phyloP scores from a whole-genome alignment of 805 yeast species.

The Teunomyces kruisii region DNA sequence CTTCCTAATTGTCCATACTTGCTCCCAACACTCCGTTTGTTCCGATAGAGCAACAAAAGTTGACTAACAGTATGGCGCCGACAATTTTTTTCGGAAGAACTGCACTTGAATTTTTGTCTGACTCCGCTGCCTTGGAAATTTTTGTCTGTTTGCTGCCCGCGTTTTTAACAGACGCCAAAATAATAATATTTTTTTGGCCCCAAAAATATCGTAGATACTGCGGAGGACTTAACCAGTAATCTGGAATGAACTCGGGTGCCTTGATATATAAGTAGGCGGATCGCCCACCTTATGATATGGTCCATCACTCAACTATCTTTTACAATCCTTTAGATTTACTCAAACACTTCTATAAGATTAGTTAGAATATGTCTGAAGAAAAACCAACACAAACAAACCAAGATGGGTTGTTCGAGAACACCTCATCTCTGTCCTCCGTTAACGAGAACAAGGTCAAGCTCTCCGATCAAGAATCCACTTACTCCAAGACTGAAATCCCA shows the following conservation, averaged over 20 bases:
- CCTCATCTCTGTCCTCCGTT: slow-evolving; percentile 12
- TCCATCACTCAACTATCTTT: neutral
- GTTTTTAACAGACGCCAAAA: neutral
- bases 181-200: neutral
- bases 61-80: too few relatives aligned
- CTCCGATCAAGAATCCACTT: slow-evolving; percentile 6
- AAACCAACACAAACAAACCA: slow-evolving; percentile 1
- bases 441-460: slow-evolving; percentile 11
- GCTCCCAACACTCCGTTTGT: neutral
- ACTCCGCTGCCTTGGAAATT: neutral
- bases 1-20: too few relatives aligned
- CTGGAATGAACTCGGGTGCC: neutral
- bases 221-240: neutral
- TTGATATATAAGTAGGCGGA: neutral
- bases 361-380: neutral
- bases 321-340: too few relatives aligned
- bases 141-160: slow-evolving; percentile 3
- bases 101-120: neutral
- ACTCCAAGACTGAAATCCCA: neutral
- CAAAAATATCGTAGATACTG: slow-evolving; percentile 1
- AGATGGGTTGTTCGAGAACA: slow-evolving; percentile 15
- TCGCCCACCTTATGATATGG: neutral
- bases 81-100: slow-evolving; percentile 2
- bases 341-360: neutral
- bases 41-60: too few relatives aligned